phyloP scores from a whole-genome alignment of 805 yeast genomes.

The Saccharomycopsis malanga region DNA sequence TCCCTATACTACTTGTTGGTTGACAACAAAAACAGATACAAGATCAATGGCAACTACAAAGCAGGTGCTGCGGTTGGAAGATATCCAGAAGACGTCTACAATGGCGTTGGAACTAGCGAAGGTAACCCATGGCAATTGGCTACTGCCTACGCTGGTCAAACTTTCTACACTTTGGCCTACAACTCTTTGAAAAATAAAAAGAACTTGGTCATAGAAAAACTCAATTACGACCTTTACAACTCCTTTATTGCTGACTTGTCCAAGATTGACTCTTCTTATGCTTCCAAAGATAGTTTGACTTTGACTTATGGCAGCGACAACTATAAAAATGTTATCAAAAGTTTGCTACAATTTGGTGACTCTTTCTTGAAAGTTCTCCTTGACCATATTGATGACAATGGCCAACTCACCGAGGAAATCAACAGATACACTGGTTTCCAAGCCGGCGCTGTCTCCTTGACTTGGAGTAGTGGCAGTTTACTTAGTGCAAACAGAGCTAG shows the following conservation, averaged over 20 bases:
- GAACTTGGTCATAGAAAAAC: constrained; percentile 1
- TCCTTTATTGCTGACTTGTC: constrained; percentile 12
- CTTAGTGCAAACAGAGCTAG: constrained; percentile 35
- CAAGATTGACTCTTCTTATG: constrained; percentile 17
- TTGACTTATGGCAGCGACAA: constrained; percentile 28
- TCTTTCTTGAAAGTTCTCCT: constrained; percentile 13
- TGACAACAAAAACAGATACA: constrained; percentile 70
- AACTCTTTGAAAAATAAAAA: constrained; percentile 23
- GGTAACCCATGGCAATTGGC: constrained; percentile 94
- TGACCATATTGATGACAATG: constrained; percentile 37
- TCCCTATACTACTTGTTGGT: constrained; percentile 55
- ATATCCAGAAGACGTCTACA: constrained; percentile 87
- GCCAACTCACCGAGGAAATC: constrained; percentile 66
- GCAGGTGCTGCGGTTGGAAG: constrained; percentile 65
- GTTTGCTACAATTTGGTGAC: constrained; percentile 11
- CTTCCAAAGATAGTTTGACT: constrained; percentile 13
- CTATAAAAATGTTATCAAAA: neutral
- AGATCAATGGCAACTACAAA: constrained; percentile 51
- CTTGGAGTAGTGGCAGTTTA: constrained; percentile 68
- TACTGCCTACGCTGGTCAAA: constrained; percentile 62
- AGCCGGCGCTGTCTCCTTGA: constrained; percentile 66
- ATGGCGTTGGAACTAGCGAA: constrained; percentile 57
- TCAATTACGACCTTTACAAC: constrained; percentile 14
- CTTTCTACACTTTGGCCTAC: constrained; percentile 47
- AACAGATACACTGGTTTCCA: constrained; percentile 57